Base-by-base conservation (phyloP, 495 filamentous ascomycete genomes). In the Sabuloglossum arenarium region DNA sequence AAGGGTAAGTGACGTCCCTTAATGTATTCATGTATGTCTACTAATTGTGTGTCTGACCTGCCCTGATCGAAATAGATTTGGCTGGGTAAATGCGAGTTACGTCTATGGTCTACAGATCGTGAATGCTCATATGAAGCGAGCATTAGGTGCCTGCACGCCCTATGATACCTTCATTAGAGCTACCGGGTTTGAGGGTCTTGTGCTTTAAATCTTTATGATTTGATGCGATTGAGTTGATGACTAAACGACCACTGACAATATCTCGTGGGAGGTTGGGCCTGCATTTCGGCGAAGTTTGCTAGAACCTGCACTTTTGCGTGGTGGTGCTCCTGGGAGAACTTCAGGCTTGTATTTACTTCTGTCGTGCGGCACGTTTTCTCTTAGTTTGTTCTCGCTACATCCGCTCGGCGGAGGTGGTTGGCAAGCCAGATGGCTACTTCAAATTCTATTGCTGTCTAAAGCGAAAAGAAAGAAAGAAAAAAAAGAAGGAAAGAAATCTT, bases 81-180 rank as follows among this genome's bases (percentile, higher is more conserved):
- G 90, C 23, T 98, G 91, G 91, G 93, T 95, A 62, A 98, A 98
- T 63, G 91, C 89, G 58, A 94, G 87, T 63, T 97, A 88, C 64
- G 81, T 96, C 47, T 86, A 88, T 63, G 91, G 90, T 49, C 71
- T 96, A 34, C 80, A 86, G 42, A 79, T 94, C 59, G 71, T 94
- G 50, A 88, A 82, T 59, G 80, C 82, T 10, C 86, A 93, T 65
- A 86, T 88, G 77, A 79, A 77, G 65, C 80, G 88, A 46, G 86
- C 91, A 0, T 73, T 98, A 19, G 88, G 86, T 59, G 79, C 85
- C 14, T 76, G 88, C 56, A 91, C 88, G 3, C 79, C 83, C 2
- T 96, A 82, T 59, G 84, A 90, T 42, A 81, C 79, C 1, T 94
- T 80, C 65, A 68, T 75, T 12, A 57, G 56, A 53, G 56, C 53